Percentiles rank a stretch among this genome's conserved stretches.
Conservation (phyloP, 208 protist species). For the Acanthamoeba pearcei region DNA sequence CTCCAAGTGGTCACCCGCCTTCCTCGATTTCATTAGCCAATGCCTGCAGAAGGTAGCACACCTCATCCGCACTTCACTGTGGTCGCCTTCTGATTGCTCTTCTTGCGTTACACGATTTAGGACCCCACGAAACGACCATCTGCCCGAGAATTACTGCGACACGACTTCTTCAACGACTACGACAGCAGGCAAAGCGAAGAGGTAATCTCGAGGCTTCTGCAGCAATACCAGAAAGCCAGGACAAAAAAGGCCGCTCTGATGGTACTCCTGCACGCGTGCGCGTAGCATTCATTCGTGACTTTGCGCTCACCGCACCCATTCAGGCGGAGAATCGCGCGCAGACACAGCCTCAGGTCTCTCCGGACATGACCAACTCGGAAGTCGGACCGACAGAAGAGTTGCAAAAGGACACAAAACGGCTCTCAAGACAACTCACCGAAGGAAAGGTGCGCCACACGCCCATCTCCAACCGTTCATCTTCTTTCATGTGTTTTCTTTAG, state of each 20-base stretch:
- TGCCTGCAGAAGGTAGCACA: background rate
- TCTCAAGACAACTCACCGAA: background rate
- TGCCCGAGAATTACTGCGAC: slow-evolving; percentile 8
- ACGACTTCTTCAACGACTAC: slow-evolving; percentile 49
- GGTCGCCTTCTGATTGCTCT: background rate
- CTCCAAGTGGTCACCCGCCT: slow-evolving; percentile 27
- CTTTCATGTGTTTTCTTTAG: too few species aligned
- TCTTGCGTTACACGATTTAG: background rate
- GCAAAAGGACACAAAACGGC: background rate
- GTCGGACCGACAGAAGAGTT: background rate
- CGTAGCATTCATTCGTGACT: background rate
- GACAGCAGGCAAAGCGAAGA: slow-evolving; percentile 64
- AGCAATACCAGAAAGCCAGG: background rate
- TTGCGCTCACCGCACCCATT: too few species aligned
- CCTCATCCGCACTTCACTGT: background rate
- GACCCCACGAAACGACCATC: slow-evolving; percentile 46
- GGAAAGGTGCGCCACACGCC: background rate
- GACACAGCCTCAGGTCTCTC: background rate
- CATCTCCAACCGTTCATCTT: too few species aligned
- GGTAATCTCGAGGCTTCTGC: slow-evolving; percentile 31
- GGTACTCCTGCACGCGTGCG: background rate
- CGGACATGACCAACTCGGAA: background rate
- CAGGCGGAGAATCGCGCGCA: too few species aligned
- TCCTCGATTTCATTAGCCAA: slow-evolving; percentile 15
- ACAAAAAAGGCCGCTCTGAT: slow-evolving; percentile 29